Evolutionary conservation across 179 eudicot species (phyloP), one percentile per base, ranked within the genome.

Genomic region (Dionaea muscipula): DNA sequence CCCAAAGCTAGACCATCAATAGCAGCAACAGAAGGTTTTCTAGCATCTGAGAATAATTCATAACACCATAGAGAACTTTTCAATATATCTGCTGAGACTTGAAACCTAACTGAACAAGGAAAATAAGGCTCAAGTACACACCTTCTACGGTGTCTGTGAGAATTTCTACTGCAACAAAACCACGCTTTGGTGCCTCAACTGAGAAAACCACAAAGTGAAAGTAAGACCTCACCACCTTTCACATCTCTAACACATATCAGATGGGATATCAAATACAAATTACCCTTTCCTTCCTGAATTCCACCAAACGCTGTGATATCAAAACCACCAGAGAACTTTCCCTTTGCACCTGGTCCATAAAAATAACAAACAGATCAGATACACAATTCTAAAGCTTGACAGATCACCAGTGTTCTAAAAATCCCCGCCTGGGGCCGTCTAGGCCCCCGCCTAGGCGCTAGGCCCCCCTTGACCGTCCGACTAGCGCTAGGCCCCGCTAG

Each of bases 1-100:
- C 96, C 96, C 55, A 85, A 74, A 50, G 97, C 95, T 47, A 86
- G 75, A 55, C 97, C 97, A 66, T 89, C 95, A 56, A 89, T 76
- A 58, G 97, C 95, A 63, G 95, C 95, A 67, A 89, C 95, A 26
- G 91, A 86, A 18, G 97, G 97, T 63, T 89, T 89, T 53, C 68
- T 78, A 20, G 89, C 84, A 71, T 83, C 97, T 89, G 70, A 52
- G 36, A 59, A 37, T 27, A 33, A 51, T 35, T 9, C 51, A 55
- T 7, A 48, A 41, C 22, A 37, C n/a, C n/a, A 24, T 20, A 18
- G 53, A 63, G n/a, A 20, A 6, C n/a, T 49, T 26, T 47, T 9
- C 22, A n/a, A 3, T 22, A 14, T 31, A 45, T 38, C 31, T 21
- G 16, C 40, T 60, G 17, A 38, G 17, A 28, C 45, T 53, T 23